phyloP scores from a whole-genome alignment of 2,329 filamentous ascomycete species.

The Botrytis hyacinthi region DNA sequence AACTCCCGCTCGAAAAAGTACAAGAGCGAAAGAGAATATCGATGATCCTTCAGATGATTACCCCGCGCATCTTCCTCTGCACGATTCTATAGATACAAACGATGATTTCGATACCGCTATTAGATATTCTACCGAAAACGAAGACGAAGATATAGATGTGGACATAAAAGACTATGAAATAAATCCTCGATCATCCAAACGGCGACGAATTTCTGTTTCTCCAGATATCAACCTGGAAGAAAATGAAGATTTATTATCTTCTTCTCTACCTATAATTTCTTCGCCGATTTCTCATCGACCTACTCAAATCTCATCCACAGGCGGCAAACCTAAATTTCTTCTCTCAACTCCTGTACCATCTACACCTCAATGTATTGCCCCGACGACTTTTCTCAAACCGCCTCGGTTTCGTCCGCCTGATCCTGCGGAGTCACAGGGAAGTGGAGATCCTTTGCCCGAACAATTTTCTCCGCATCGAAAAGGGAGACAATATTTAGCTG shows the following conservation, averaged over 20 bases:
- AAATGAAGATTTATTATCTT: conserved; percentile 24
- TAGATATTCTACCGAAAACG: conserved; percentile 24
- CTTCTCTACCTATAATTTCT: conserved; percentile 31
- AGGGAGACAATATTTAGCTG: conserved; percentile 48
- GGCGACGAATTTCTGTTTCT: conserved; percentile 33
- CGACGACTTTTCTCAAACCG: conserved; percentile 35
- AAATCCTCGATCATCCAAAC: conserved; percentile 32
- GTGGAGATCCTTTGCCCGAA: conserved; percentile 45
- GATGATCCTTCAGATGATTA: conserved; percentile 28
- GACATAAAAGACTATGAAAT: conserved; percentile 27
- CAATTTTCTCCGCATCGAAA: conserved; percentile 53
- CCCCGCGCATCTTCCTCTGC: conserved; percentile 22
- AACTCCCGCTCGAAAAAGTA: conserved; percentile 30
- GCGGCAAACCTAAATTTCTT: conserved; percentile 36
- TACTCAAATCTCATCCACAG: conserved; percentile 27
- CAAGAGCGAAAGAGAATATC: conserved; percentile 30
- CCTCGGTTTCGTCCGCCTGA: conserved; percentile 38
- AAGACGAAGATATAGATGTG: neutral
- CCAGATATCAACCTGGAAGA: conserved; percentile 13
- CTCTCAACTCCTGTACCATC: conserved; percentile 31
- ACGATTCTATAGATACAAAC: conserved; percentile 34
- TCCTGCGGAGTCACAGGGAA: conserved; percentile 22
- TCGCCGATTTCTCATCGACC: conserved; percentile 29
- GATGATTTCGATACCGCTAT: conserved; percentile 25
- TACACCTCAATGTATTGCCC: conserved; percentile 22